Evolutionary conservation across 73 alveolate species (phyloP).

Genomic region (Diophrys sp.): DNA sequence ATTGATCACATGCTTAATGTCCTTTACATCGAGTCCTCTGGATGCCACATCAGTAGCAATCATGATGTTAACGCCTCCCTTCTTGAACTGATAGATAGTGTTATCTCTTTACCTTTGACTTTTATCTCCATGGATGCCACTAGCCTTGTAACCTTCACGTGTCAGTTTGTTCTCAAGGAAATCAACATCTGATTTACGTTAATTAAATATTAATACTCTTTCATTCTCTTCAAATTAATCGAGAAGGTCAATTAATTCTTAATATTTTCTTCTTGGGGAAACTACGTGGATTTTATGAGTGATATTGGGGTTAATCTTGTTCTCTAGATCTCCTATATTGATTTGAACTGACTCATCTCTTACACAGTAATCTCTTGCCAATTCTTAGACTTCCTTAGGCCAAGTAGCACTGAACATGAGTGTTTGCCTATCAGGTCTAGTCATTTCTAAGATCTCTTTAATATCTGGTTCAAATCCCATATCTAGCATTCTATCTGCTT

Average conservation of each 20-base stretch:
- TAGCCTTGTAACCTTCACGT: no score
- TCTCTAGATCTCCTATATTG: constrained; percentile 32
- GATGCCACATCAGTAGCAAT: constrained; percentile 92
- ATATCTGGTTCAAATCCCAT: no score
- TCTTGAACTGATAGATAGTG: constrained; percentile 91
- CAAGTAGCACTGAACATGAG: constrained; percentile 88
- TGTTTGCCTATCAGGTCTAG: constrained; percentile 80
- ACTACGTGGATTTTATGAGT: constrained; percentile 54
- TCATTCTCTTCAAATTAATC: no score
- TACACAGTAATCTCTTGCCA: constrained; percentile 68
- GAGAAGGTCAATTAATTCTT: constrained; percentile 2
- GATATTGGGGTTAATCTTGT: constrained; percentile 38
- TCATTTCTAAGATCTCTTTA: constrained; percentile 53
- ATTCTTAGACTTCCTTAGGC: constrained; percentile 70
- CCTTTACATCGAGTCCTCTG: constrained; percentile 92
- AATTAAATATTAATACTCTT: no score
- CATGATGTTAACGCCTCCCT: constrained; percentile 73
- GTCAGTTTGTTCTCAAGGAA: no score
- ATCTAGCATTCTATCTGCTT: constrained; percentile 97
- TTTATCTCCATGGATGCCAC: constrained; percentile 75
- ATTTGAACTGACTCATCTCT: constrained; percentile 52
- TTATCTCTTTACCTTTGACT: constrained; percentile 95
- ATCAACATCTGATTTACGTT: no score
- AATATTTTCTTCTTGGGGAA: constrained; percentile 51
- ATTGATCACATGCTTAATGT: constrained; percentile 78